Evolutionary conservation across 2,329 filamentous ascomycete genomes (phyloP), one percentile per base, ranked within the genome.

Genomic region (Blastomyces emzantsi): DNA sequence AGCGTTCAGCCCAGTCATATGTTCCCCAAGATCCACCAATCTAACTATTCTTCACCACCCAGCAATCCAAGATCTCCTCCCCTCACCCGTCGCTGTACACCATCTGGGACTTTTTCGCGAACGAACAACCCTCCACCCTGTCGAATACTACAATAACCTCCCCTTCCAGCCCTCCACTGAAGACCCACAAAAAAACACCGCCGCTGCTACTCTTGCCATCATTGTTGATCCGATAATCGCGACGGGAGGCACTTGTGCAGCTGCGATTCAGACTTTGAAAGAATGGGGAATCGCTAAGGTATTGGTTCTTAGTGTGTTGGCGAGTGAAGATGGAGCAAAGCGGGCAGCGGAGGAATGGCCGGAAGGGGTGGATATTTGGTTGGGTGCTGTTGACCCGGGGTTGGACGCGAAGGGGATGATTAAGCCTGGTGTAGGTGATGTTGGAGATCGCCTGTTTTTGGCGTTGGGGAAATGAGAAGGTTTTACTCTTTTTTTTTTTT

Each of bases 121-220:
- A 75, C 90, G 89, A 65, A 85, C 86, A 63, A 93, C 90, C 55
- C 87, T 97, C 63, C 86, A 91, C 71, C 91, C 92, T 2, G 92
- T 97, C 64, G 92, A 96, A 78, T 96, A 97, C 83, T 97, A 97
- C 84, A 97, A 97, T 82, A 96, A 96, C 77, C 87, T 97, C 25
- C 92, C 92, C 45, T 88, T 90, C 77, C 63, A 73, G 59, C 66
- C 73, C 60, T 68, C 76, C 39, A 65, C 72, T 55, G 68, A 67
- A 51, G 55, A 67, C 39, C 61, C 68, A 55, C 17, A 52, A 3
- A 71, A 72, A 56, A 78, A 78, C 66, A 73, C 76, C 43, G 73
- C 77, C 3, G 75, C 80, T 1, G 75, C 84, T 1, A 81, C 84
- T 28, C 81, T 96, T 15, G 92, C 92, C 64, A 89, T 97, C 72